phyloP scores from a whole-genome alignment of 176 grass and related monocot genomes.

The Rhynchospora breviuscula region DNA sequence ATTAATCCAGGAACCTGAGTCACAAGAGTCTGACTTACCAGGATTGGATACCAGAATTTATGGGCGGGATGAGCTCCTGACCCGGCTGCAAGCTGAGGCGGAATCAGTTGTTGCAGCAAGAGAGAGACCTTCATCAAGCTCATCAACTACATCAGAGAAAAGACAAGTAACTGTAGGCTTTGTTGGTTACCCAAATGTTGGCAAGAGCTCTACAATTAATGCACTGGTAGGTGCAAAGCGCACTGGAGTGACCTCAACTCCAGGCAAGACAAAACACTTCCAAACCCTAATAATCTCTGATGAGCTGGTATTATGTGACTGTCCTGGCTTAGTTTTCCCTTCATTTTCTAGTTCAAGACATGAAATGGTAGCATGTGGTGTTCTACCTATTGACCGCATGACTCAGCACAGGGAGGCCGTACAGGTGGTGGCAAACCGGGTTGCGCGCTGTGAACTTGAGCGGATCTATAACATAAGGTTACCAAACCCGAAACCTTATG shows the following conservation, averaged over 20 bases:
- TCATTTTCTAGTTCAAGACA: conserved; percentile 94
- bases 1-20: conserved; percentile 31
- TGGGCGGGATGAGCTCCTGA: conserved; percentile 70
- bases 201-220: conserved; percentile 97
- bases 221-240: conserved; percentile 79
- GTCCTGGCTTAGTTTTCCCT: conserved; percentile 90
- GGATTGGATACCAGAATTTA: conserved; percentile 74
- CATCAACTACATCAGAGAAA: conserved; percentile 28
- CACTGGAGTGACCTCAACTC: conserved; percentile 86
- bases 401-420: conserved; percentile 69
- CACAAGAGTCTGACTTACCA: conserved; percentile 16
- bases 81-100: conserved; percentile 67
- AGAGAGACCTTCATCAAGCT: conserved; percentile 21
- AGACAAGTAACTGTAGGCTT: conserved; percentile 87
- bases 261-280: conserved; percentile 97
- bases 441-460: conserved; percentile 50
- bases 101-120: conserved; percentile 50
- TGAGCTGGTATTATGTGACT: conserved; percentile 79
- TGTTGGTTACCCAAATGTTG: conserved; percentile 98
- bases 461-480: conserved; percentile 66
- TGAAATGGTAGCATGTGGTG: conserved; percentile 94
- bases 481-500: conserved; percentile 66
- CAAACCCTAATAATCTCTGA: conserved; percentile 91
- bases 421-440: conserved; percentile 70
- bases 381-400: conserved; percentile 82